phyloP scores from a whole-genome alignment of 306 rosid genomes.

The Citrullus mucosospermus region DNA sequence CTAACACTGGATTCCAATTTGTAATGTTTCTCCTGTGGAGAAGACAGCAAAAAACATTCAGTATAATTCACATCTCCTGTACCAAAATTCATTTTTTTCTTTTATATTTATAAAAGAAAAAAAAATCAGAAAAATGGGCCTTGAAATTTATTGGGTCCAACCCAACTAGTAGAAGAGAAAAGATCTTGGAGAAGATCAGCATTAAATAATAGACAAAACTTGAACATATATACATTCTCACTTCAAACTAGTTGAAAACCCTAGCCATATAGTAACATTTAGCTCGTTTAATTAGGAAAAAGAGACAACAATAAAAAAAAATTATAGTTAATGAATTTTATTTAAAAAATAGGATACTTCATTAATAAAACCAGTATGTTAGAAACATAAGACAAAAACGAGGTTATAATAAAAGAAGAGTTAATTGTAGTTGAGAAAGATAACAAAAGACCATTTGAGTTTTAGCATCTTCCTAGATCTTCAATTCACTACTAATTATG shows the following conservation, averaged over 20 bases:
- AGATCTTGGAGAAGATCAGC: neutral
- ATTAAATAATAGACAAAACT: neutral
- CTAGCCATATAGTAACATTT: too few relatives aligned
- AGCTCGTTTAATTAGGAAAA: too few relatives aligned
- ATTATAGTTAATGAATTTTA: too few relatives aligned
- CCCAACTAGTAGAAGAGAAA: neutral
- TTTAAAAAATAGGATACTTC: too few relatives aligned
- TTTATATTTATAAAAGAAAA: neutral
- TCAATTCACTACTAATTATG: too few relatives aligned
- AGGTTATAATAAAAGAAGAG: too few relatives aligned
- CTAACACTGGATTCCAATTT: slow-evolving; percentile 14
- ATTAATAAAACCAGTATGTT: too few relatives aligned
- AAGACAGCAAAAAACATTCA: slow-evolving; percentile 10
- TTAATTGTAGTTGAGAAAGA: too few relatives aligned
- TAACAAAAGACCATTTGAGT: too few relatives aligned
- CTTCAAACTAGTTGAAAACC: neutral
- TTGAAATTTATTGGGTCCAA: neutral
- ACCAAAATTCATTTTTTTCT: neutral
- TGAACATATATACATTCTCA: neutral
- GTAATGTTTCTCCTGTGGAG: slow-evolving; percentile 4
- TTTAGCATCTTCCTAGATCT: too few relatives aligned
- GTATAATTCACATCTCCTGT: neutral
- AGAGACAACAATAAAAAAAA: too few relatives aligned
- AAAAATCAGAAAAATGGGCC: neutral
- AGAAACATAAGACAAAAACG: too few relatives aligned